phyloP scores from a whole-genome alignment of 2,329 filamentous ascomycete genomes.

The Botrytis paeoniae region DNA sequence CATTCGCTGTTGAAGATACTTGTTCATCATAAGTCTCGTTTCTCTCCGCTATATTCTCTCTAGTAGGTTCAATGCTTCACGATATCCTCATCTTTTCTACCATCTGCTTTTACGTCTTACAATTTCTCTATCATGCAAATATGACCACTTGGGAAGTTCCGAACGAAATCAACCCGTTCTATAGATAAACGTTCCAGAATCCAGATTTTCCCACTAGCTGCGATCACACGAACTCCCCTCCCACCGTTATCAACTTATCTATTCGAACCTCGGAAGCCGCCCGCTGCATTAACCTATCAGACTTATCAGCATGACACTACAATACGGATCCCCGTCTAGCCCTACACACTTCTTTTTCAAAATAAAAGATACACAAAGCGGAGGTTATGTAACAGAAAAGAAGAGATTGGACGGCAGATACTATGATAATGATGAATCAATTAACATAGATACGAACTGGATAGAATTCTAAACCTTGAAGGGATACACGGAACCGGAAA shows the following conservation, averaged over 20 bases:
- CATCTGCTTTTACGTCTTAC: background rate
- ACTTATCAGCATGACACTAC: slow-evolving; percentile 20
- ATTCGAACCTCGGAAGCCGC: background rate
- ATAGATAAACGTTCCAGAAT: slow-evolving; percentile 3
- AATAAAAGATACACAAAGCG: slow-evolving; percentile 8
- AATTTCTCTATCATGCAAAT: background rate
- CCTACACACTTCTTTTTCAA: slow-evolving; percentile 8
- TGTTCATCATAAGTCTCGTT: background rate
- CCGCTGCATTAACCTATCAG: slow-evolving; percentile 9
- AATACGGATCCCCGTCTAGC: slow-evolving; percentile 15
- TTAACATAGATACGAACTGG: background rate
- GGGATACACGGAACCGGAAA: background rate
- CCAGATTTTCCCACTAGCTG: background rate
- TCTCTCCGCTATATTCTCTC: background rate
- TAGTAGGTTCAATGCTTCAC: background rate
- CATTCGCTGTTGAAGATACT: background rate
- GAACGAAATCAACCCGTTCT: background rate
- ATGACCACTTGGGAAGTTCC: background rate
- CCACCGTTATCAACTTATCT: slow-evolving; percentile 15
- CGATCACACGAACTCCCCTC: slow-evolving; percentile 22
- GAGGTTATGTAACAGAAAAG: slow-evolving; percentile 18
- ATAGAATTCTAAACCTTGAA: background rate
- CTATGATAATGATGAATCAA: background rate
- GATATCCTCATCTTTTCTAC: background rate
- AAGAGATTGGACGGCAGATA: background rate